These are phyloP conservation scores for Wickerhamomyces mucosus DNA, from an alignment of 805 yeast genomes.

Conservation along the genomic window DNA sequence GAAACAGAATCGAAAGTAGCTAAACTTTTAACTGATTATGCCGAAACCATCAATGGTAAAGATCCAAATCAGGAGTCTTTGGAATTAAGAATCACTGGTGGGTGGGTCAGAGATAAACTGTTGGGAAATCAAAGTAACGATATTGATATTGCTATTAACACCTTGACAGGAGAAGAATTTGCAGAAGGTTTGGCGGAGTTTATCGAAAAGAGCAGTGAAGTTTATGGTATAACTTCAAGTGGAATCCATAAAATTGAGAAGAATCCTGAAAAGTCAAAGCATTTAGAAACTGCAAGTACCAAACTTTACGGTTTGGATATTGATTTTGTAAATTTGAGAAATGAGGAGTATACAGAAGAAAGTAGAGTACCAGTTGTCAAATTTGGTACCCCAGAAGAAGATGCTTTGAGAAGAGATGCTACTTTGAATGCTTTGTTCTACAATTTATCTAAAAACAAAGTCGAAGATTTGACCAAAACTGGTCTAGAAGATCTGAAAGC, in stretches of 20 bases:
- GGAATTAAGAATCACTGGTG: slow-evolving; percentile 82
- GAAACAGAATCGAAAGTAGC: slow-evolving; percentile 34
- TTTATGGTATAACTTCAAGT: slow-evolving; percentile 23
- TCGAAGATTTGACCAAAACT: slow-evolving; percentile 77
- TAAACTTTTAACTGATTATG: slow-evolving; percentile 31
- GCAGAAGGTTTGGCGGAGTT: slow-evolving; percentile 57
- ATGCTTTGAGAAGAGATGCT: slow-evolving; percentile 90
- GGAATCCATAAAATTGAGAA: slow-evolving; percentile 74
- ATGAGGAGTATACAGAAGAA: slow-evolving; percentile 74
- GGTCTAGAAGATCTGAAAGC: slow-evolving; percentile 65
- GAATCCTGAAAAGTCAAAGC: slow-evolving; percentile 95
- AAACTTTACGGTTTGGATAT: slow-evolving; percentile 75
- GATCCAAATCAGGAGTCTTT: slow-evolving; percentile 17
- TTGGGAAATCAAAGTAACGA: slow-evolving; percentile 77
- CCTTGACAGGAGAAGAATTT: slow-evolving; percentile 77
- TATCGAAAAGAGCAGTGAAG: slow-evolving; percentile 23
- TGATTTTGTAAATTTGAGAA: slow-evolving; percentile 87
- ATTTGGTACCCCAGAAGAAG: slow-evolving; percentile 87
- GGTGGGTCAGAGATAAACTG: slow-evolving; percentile 96
- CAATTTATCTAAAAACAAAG: slow-evolving; percentile 54
- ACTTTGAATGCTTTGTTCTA: slow-evolving; percentile 89
- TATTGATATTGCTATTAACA: slow-evolving; percentile 84
- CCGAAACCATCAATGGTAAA: slow-evolving; percentile 5
- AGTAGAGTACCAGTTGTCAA: slow-evolving; percentile 79
- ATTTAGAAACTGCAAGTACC: slow-evolving; percentile 93